Conservation (phyloP, 2,329 filamentous ascomycete species). For the Hymenoscyphus fructigenus region DNA sequence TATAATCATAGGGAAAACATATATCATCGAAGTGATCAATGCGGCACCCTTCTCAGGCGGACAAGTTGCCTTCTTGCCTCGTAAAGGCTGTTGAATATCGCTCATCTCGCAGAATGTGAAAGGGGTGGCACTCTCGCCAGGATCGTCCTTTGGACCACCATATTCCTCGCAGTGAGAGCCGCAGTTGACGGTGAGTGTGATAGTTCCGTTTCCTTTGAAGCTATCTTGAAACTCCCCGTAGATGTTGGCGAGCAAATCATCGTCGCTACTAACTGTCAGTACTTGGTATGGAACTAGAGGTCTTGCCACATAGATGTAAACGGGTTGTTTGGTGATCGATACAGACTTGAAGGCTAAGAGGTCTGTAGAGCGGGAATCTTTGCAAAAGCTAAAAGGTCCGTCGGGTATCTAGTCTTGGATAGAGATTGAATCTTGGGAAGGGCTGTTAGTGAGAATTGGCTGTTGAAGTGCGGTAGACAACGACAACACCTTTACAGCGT, state of each 20-base stretch:
- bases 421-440: slow-evolving; percentile 4
- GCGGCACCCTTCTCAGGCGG: slow-evolving; percentile 9
- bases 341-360: slow-evolving; percentile 2
- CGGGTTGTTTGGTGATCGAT: background rate
- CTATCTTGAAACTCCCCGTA: background rate
- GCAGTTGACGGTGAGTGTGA: slow-evolving; percentile 5
- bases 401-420: slow-evolving; percentile 1
- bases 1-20: slow-evolving; percentile 8
- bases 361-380: slow-evolving; percentile 5
- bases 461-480: background rate
- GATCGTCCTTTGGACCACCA: background rate
- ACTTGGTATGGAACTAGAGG: background rate
- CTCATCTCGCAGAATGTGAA: slow-evolving; percentile 10
- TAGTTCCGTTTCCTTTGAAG: slow-evolving; percentile 4
- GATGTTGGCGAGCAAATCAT: background rate
- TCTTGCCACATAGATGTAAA: slow-evolving; percentile 4
- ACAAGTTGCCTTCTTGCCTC: slow-evolving; percentile 6
- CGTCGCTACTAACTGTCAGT: slow-evolving; percentile 5
- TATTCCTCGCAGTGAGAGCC: slow-evolving; percentile 2
- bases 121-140: slow-evolving; percentile 6
- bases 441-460: background rate
- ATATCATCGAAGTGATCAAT: background rate
- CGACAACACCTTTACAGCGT: slow-evolving; percentile 1
- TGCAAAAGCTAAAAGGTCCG: slow-evolving; percentile 6
- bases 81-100: slow-evolving; percentile 8